phyloP scores from a whole-genome alignment of 108 stramenopile genomes.

The Asterionellopsis glacialis region DNA sequence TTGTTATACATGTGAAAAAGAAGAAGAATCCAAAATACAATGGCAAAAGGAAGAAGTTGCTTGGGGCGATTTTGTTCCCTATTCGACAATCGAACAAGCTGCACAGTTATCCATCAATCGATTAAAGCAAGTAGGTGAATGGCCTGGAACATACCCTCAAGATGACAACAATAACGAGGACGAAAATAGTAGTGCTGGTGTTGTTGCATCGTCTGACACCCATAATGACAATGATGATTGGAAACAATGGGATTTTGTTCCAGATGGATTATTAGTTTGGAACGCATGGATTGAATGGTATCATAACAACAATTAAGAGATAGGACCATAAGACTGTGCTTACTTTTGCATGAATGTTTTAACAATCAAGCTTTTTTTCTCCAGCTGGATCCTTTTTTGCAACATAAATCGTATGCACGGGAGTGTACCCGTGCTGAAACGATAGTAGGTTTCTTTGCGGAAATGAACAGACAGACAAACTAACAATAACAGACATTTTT shows the following conservation, averaged over 20 bases:
- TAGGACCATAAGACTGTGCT: no score
- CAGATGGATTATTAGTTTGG: conserved; percentile 81
- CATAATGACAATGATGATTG: conserved; percentile 9
- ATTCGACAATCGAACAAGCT: conserved; percentile 37
- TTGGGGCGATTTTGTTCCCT: conserved; percentile 73
- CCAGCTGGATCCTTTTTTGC: no score
- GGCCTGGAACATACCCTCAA: conserved; percentile 50
- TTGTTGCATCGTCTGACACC: not conserved
- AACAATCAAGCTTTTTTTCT: no score
- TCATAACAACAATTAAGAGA: no score
- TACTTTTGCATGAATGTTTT: no score
- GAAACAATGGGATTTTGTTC: conserved; percentile 73
- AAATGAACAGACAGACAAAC: no score
- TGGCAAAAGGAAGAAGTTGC: conserved; percentile 87
- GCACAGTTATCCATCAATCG: conserved; percentile 55
- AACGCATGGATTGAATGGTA: conserved; percentile 52
- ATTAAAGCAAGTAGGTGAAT: conserved; percentile 20
- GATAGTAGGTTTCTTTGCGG: no score
- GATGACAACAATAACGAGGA: not conserved
- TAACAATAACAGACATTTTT: no score
- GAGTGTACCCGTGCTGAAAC: no score
- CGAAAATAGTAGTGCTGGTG: not conserved
- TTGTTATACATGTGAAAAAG: conserved; percentile 34
- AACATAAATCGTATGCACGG: no score
- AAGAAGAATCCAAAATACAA: conserved; percentile 26